A percentile compares a stretch with the other conserved stretches of the same genome.
phyloP scores from a whole-genome alignment of 2,329 filamentous ascomycete species.

The Pyrenophora teres region DNA sequence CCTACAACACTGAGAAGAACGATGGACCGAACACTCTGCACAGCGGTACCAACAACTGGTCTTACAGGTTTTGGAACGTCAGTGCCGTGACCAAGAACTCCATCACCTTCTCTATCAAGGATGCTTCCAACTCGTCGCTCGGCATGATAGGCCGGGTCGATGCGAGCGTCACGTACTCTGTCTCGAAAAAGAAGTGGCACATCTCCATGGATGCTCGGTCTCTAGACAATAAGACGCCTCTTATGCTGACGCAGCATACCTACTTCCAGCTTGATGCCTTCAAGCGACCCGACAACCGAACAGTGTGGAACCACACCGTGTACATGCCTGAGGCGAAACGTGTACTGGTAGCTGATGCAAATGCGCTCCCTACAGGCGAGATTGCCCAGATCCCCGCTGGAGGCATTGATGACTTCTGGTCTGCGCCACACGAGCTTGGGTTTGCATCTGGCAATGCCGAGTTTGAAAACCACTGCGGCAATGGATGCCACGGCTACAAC shows the following conservation, averaged over 20 bases:
- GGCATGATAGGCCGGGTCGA: constrained; percentile 40
- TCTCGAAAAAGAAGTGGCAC: constrained; percentile 41
- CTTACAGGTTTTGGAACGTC: constrained; percentile 37
- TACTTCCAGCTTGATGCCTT: constrained; percentile 46
- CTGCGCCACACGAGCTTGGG: constrained; percentile 38
- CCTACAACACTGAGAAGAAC: constrained; percentile 35
- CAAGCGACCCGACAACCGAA: constrained; percentile 36
- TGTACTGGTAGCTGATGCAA: constrained; percentile 32
- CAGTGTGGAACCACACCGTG: constrained; percentile 42
- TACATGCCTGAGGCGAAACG: constrained; percentile 39
- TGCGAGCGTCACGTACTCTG: constrained; percentile 38
- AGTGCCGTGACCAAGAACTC: constrained; percentile 31
- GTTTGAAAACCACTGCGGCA: constrained; percentile 42
- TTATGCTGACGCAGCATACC: constrained; percentile 44
- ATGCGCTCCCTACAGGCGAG: constrained; percentile 40
- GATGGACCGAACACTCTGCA: constrained; percentile 44
- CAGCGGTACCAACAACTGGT: constrained; percentile 44
- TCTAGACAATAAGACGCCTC: constrained; percentile 33
- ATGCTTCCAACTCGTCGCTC: constrained; percentile 36
- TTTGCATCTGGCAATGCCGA: constrained; percentile 32
- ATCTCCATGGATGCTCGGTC: constrained; percentile 40
- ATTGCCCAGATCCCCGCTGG: constrained; percentile 32
- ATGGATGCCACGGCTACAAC: constrained; percentile 44
- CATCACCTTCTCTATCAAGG: constrained; percentile 39
- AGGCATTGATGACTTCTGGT: constrained; percentile 40